Conservation (phyloP, 768 basidiomycete species). For the Suillus lakei region DNA sequence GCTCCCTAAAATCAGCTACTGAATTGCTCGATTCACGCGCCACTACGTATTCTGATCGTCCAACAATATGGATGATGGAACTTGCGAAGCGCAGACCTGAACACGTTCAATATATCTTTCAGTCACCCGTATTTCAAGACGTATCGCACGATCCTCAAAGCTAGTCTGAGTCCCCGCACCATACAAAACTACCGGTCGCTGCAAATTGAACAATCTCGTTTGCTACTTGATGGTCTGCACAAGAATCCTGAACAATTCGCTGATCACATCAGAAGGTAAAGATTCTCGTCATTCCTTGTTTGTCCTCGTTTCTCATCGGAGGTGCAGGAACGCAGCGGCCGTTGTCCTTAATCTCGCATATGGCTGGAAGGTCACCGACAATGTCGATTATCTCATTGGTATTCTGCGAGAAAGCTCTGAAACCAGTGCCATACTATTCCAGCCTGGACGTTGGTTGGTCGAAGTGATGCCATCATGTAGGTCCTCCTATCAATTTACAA, state of each 20-base stretch:
- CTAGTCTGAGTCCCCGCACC: neutral
- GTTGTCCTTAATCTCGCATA: neutral
- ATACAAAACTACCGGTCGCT: constrained; percentile 2
- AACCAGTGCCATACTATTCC: neutral
- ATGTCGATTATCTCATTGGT: neutral
- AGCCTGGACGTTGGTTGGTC: neutral
- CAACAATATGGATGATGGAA: neutral
- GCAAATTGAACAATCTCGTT: neutral
- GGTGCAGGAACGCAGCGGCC: neutral
- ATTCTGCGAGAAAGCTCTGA: neutral
- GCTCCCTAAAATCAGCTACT: neutral
- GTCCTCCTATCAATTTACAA: neutral
- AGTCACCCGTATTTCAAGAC: constrained; percentile 2
- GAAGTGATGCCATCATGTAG: neutral
- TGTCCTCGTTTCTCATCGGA: neutral
- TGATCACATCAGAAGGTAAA: constrained; percentile 1
- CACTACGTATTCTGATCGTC: constrained; percentile 2
- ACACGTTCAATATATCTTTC: neutral
- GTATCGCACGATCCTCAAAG: neutral
- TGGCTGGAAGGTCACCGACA: neutral
- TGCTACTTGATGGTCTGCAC: neutral
- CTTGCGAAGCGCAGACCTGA: neutral
- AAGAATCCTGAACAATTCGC: neutral
- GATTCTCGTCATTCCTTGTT: neutral
- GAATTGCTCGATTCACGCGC: neutral